These are phyloP conservation scores for Diversispora eburnea DNA, from an alignment of 192 early-diverging fungal genomes.

Conservation along the genomic window DNA sequence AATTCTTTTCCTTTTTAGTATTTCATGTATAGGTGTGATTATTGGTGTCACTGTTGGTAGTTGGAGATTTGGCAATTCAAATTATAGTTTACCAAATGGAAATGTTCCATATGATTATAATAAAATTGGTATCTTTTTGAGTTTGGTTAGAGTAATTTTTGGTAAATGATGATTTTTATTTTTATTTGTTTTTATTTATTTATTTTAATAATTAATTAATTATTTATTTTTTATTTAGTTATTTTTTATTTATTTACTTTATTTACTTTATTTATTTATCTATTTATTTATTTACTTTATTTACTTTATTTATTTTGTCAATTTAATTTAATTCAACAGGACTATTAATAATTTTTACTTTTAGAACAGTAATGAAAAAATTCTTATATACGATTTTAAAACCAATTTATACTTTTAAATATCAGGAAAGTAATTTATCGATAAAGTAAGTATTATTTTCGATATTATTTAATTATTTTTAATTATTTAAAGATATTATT, in stretches of 20 bases:
- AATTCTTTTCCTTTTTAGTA: slow-evolving; percentile 26
- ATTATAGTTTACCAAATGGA: slow-evolving; percentile 32
- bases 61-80: slow-evolving; percentile 47
- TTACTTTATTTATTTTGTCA: neutral
- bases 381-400: neutral
- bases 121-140: slow-evolving; percentile 10
- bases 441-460: no score
- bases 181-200: no score
- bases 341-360: neutral
- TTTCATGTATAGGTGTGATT: slow-evolving; percentile 62
- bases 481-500: no score
- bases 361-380: neutral
- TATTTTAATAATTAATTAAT: no score
- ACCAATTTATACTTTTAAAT: neutral
- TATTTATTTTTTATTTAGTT: no score
- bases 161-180: slow-evolving; percentile 19
- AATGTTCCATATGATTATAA: slow-evolving; percentile 39
- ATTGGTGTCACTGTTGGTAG: slow-evolving; percentile 58
- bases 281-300: neutral
- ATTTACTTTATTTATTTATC: neutral
- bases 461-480: no score
- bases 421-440: no score
- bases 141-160: slow-evolving; percentile 24
- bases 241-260: neutral
- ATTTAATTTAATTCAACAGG: neutral